These are phyloP conservation scores for Linnemannia elongata DNA, from an alignment of 192 early-diverging fungal genomes.

Conservation along the genomic window DNA sequence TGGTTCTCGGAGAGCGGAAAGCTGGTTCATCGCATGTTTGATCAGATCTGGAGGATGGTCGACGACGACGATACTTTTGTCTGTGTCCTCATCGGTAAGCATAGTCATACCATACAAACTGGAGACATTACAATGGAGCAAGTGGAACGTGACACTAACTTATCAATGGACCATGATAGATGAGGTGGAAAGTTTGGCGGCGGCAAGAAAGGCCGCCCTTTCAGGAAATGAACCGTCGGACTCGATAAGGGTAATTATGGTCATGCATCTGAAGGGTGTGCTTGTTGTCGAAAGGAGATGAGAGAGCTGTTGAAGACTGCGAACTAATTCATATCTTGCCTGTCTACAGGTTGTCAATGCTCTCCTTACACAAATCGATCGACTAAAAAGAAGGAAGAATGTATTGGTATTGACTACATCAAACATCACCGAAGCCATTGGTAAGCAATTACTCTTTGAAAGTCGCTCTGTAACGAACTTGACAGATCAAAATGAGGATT, in stretches of 20 bases:
- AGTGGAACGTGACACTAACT: not conserved
- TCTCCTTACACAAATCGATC: conserved; percentile 79
- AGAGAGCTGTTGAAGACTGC: not conserved
- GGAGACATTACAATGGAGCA: not conserved
- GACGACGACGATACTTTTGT: conserved; percentile 73
- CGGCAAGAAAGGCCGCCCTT: conserved; percentile 72
- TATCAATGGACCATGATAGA: conserved; percentile 49
- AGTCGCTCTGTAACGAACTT: not conserved
- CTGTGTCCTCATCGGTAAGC: conserved; percentile 71
- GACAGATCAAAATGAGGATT: not conserved
- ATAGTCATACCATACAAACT: not conserved
- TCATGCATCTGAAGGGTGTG: not conserved
- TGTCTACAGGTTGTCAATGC: conserved; percentile 69
- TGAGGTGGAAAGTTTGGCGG: conserved; percentile 80
- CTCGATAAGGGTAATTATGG: conserved; percentile 67
- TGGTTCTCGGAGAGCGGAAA: conserved; percentile 84
- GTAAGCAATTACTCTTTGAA: conserved; percentile 17
- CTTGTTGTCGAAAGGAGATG: not conserved
- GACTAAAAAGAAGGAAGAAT: conserved; percentile 67
- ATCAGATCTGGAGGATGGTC: conserved; percentile 65
- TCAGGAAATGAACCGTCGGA: conserved; percentile 78
- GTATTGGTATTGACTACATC: conserved; percentile 80
- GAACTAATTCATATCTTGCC: not conserved
- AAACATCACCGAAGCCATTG: conserved; percentile 78
- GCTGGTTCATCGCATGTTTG: conserved; percentile 74